Evolutionary conservation across 345 rosid species (phyloP).

Genomic region (Microcos paniculata): DNA sequence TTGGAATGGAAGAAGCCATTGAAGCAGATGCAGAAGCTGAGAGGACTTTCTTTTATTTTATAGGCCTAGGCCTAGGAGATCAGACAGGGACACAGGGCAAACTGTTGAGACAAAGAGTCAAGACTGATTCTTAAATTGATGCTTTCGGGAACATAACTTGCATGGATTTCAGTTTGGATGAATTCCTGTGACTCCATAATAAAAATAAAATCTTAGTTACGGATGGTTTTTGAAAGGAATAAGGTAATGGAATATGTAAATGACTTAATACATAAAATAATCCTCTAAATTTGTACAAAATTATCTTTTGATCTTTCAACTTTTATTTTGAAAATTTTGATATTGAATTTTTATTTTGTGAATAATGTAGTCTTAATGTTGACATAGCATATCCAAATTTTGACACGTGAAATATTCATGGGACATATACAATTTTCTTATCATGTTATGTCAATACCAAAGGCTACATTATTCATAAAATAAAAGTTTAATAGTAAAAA

Average conservation of each 20-base stretch:
- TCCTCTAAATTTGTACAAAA: too few species aligned
- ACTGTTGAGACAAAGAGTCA: not conserved
- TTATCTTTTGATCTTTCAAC: too few species aligned
- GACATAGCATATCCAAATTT: too few species aligned
- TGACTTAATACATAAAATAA: too few species aligned
- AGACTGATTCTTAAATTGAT: not conserved
- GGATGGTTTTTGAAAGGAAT: not conserved
- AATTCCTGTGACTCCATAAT: not conserved
- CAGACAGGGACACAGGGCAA: not conserved
- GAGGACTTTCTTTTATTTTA: not conserved
- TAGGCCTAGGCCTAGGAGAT: not conserved
- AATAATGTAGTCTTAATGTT: too few species aligned
- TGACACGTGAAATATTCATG: too few species aligned
- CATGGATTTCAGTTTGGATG: not conserved
- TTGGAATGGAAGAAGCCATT: constrained; percentile 43
- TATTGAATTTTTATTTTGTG: too few species aligned
- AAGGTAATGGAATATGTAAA: not conserved
- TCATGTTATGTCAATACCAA: too few species aligned
- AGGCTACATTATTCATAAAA: too few species aligned
- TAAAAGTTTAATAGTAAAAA: too few species aligned
- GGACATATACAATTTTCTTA: too few species aligned
- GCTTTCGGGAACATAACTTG: constrained; percentile 8
- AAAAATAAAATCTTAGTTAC: not conserved
- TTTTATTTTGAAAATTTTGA: too few species aligned
- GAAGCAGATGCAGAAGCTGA: constrained; percentile 9